Percentiles rank a stretch among this genome's conserved stretches.
These are phyloP conservation scores for Aspergillus sp. DNA, from an alignment of 2,329 filamentous ascomycete species.

Conservation along the genomic window DNA sequence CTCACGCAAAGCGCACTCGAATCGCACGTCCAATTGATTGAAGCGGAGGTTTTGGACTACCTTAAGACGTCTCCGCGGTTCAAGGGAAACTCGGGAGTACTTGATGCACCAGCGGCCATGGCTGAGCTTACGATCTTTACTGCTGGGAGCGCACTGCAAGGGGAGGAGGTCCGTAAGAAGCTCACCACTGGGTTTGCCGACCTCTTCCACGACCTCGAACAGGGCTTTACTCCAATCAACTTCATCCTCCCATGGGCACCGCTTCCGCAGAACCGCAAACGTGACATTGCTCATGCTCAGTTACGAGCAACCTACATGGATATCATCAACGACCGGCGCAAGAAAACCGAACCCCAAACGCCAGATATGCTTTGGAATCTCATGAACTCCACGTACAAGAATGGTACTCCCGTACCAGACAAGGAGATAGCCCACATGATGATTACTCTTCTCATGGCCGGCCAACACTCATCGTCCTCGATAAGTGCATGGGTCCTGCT, in stretches of 20 bases:
- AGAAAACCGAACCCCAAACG: slow-evolving; percentile 40
- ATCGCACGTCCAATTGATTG: slow-evolving; percentile 79
- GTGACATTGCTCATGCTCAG: slow-evolving; percentile 68
- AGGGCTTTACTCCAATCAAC: slow-evolving; percentile 77
- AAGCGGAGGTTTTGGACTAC: slow-evolving; percentile 61
- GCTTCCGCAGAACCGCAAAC: slow-evolving; percentile 71
- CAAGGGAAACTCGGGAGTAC: slow-evolving; percentile 58
- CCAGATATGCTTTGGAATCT: slow-evolving; percentile 77
- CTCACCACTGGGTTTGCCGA: slow-evolving; percentile 71
- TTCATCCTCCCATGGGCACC: slow-evolving; percentile 79
- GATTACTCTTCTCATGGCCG: slow-evolving; percentile 83
- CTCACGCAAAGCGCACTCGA: slow-evolving; percentile 60
- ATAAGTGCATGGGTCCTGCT: slow-evolving; percentile 77
- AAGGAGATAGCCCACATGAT: slow-evolving; percentile 80
- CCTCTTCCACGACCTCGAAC: slow-evolving; percentile 77
- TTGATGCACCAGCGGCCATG: slow-evolving; percentile 67
- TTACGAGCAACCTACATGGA: slow-evolving; percentile 71
- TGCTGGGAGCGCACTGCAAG: slow-evolving; percentile 73
- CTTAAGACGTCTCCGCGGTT: slow-evolving; percentile 56
- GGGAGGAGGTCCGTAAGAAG: slow-evolving; percentile 70
- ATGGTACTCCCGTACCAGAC: slow-evolving; percentile 67
- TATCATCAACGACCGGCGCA: slow-evolving; percentile 66
- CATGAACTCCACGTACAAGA: slow-evolving; percentile 75
- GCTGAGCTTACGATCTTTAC: slow-evolving; percentile 79
- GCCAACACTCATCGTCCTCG: slow-evolving; percentile 77